A percentile compares a stretch with the other conserved stretches of the same genome.
Conservation (phyloP, 2,329 filamentous ascomycete species). For the Sclerotinia glacialis region DNA sequence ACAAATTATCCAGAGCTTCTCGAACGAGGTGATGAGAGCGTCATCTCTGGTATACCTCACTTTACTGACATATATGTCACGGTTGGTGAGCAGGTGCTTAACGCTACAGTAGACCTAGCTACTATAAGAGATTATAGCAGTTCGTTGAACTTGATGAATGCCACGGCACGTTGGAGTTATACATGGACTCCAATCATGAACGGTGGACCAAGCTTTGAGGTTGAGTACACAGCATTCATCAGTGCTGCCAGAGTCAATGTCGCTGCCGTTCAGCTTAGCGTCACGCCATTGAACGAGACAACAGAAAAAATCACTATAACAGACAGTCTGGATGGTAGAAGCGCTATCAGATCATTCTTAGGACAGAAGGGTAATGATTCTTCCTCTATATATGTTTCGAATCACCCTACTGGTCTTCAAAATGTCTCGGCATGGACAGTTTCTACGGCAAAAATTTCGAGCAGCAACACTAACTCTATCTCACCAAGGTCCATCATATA, state of each 20-base stretch:
- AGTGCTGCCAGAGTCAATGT: slow-evolving; percentile 24
- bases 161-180: slow-evolving; percentile 20
- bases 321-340: slow-evolving; percentile 61
- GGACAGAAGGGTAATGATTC: slow-evolving; percentile 48
- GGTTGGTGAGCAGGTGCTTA: slow-evolving; percentile 52
- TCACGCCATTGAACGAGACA: slow-evolving; percentile 22
- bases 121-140: slow-evolving; percentile 62
- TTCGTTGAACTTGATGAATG: slow-evolving; percentile 41
- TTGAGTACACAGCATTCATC: slow-evolving; percentile 51
- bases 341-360: slow-evolving; percentile 58
- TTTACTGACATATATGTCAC: slow-evolving; percentile 59
- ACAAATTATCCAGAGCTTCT: slow-evolving; percentile 63
- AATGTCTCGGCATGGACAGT: slow-evolving; percentile 58
- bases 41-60: slow-evolving; percentile 64
- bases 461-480: slow-evolving; percentile 39
- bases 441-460: slow-evolving; percentile 44
- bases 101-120: slow-evolving; percentile 54
- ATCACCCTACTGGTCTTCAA: slow-evolving; percentile 55
- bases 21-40: slow-evolving; percentile 62
- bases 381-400: slow-evolving; percentile 55
- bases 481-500: slow-evolving; percentile 21
- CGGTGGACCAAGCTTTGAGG: slow-evolving; percentile 55
- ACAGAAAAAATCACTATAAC: slow-evolving; percentile 49
- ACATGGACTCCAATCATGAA: slow-evolving; percentile 24
- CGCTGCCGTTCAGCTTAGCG: slow-evolving; percentile 21